Conservation (phyloP, 129 eudicot genomes). For the Centrapalus pauciflorus region DNA sequence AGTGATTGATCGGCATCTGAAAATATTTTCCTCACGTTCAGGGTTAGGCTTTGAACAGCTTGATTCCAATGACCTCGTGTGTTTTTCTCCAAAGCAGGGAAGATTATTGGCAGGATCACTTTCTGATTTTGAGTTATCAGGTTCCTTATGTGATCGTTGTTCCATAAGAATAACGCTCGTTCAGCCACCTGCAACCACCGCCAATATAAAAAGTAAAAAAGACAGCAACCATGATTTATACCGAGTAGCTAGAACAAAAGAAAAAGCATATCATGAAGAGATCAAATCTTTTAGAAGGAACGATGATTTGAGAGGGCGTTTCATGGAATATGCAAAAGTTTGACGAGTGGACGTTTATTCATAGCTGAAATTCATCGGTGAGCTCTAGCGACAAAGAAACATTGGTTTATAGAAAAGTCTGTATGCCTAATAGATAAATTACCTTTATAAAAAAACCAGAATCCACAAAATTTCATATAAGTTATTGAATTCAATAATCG, state of each 20-base stretch:
- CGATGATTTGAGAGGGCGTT: too few relatives aligned
- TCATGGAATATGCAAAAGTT: too few relatives aligned
- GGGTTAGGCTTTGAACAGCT: conserved; percentile 66
- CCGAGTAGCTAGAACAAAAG: background rate
- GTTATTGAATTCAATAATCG: background rate
- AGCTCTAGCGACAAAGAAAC: too few relatives aligned
- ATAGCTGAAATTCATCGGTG: too few relatives aligned
- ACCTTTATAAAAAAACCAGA: too few relatives aligned
- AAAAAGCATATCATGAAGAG: background rate
- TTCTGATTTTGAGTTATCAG: conserved; percentile 50
- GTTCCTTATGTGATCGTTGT: conserved; percentile 59
- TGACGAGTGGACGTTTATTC: too few relatives aligned
- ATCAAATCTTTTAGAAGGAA: too few relatives aligned
- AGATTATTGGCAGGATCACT: conserved; percentile 53
- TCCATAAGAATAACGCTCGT: conserved; percentile 61
- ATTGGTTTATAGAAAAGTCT: too few relatives aligned
- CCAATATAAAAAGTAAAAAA: background rate
- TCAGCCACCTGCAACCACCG: conserved; percentile 53
- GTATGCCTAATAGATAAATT: too few relatives aligned
- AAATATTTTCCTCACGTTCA: conserved; percentile 57
- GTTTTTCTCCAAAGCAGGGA: conserved; percentile 62
- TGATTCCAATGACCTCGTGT: conserved; percentile 60
- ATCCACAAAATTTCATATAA: too few relatives aligned
- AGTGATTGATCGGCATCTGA: conserved; percentile 53
- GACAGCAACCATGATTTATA: too few relatives aligned